These are phyloP conservation scores for Quercus agrifolia DNA, from an alignment of 306 rosid species.

Conservation along the genomic window DNA sequence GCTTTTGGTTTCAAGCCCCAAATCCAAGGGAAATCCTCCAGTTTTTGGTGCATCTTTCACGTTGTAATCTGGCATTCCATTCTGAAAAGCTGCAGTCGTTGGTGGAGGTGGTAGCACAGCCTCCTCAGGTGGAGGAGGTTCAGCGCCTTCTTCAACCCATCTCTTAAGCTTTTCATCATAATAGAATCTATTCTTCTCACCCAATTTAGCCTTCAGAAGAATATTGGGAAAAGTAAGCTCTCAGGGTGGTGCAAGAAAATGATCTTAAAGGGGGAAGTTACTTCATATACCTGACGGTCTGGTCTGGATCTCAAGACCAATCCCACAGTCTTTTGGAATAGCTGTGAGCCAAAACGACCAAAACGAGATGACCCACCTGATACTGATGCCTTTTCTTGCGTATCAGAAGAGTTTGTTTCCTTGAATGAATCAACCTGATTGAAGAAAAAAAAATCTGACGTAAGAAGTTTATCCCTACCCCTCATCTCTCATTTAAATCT, in stretches of 20 bases:
- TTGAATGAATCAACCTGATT: conserved; percentile 39
- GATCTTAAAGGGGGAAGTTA: neutral
- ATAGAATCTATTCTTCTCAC: conserved; percentile 80
- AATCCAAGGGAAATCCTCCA: conserved; percentile 42
- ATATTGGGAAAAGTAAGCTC: neutral
- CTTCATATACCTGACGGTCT: conserved; percentile 59
- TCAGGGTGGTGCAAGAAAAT: neutral
- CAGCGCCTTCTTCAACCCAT: conserved; percentile 91
- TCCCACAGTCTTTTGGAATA: conserved; percentile 75
- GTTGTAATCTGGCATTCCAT: conserved; percentile 64
- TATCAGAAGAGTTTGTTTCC: conserved; percentile 44
- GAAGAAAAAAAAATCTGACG: neutral
- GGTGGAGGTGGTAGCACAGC: conserved; percentile 76
- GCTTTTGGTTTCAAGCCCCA: conserved; percentile 31
- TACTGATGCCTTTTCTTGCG: conserved; percentile 48
- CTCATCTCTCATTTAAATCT: too few relatives aligned
- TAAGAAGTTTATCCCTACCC: too few relatives aligned
- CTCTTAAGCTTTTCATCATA: conserved; percentile 88
- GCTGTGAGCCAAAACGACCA: conserved; percentile 69
- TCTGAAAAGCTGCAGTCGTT: conserved; percentile 56
- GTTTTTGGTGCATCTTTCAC: conserved; percentile 57
- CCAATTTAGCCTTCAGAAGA: conserved; percentile 73
- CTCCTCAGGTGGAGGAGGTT: conserved; percentile 65
- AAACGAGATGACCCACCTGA: conserved; percentile 67
- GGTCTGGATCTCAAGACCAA: conserved; percentile 69